Evolutionary conservation across 176 grass and related monocot species (phyloP), one percentile per base, ranked within the genome.

Genomic region (Aegilops speltoides): DNA sequence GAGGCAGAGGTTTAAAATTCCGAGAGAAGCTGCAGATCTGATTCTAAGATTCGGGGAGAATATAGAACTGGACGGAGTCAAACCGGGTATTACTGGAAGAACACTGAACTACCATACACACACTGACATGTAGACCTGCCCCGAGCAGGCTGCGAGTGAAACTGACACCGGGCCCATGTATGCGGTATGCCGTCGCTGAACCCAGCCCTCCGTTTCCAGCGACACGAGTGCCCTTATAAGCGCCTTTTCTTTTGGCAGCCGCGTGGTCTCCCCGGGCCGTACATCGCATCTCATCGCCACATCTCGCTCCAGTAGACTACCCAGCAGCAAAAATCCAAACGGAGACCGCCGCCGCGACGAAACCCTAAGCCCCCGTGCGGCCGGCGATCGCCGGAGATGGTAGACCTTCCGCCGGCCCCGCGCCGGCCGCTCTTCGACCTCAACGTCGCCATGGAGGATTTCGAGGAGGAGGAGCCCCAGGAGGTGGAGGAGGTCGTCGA

Each of bases 371-470:
- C 28, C 62, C 59, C 76, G 59, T 50, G 72, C 19, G 54, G 16
- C 19, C 17, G 54, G 54, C 17, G 16, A 57, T 20, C 54, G 54
- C 26, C 85, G 81, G 89, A 68, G 66, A 90, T 84, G 68, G 89
- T 17, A 10, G 50, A 59, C n/a, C 79, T 69, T 28, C 37, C 62
- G 77, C 77, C 28, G 23, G 41, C 60, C 45, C 68, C 43, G 34
- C 85, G 82, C 69, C 28, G 29, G 16, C 87, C 87, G 46, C 86
- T 88, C 22, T 91, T 91, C 82, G 89, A 91, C 77, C 89, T 91
- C 69, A 91, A 88, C 89, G 64, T 91, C 50, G 82, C 89, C 70
- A 86, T 76, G 50, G 82, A 91, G 23, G 89, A 91, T 12, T 48
- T 73, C 45, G 79, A 76, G 70, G 86, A 61, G 69, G 70, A 73